Conservation (phyloP, 768 basidiomycete species). For the Phlegmacium glaucopus region DNA sequence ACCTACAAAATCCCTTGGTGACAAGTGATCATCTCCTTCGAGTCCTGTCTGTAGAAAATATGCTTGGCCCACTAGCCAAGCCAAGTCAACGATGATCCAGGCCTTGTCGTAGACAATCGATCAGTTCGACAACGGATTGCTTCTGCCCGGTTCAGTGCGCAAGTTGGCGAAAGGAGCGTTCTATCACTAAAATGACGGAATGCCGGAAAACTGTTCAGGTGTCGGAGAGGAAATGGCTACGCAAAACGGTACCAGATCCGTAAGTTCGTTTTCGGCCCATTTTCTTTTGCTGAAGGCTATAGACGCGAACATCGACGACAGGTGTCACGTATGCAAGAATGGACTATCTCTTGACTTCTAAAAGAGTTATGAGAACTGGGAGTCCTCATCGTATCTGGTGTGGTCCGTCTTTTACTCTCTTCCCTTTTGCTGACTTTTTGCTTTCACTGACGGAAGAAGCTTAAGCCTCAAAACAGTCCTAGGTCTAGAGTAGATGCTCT, state of each 20-base stretch:
- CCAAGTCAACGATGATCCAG: too few species aligned
- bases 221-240: constrained; percentile 68
- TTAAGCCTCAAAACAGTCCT: constrained; percentile 59
- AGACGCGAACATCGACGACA: constrained; percentile 71
- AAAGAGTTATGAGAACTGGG: constrained; percentile 81
- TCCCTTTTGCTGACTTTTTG: background rate
- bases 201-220: constrained; percentile 69
- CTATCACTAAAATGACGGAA: constrained; percentile 58
- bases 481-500: constrained; percentile 45
- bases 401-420: background rate
- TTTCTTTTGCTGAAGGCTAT: background rate
- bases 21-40: too few species aligned
- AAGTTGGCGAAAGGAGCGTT: constrained; percentile 58
- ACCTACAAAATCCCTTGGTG: too few species aligned
- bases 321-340: constrained; percentile 55
- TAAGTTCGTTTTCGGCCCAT: constrained; percentile 28
- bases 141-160: constrained; percentile 58
- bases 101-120: constrained; percentile 45
- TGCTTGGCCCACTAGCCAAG: too few species aligned
- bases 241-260: constrained; percentile 74
- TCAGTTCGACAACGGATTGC: constrained; percentile 50
- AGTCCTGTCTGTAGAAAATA: too few species aligned
- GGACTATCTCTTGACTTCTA: constrained; percentile 63
- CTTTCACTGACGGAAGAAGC: constrained; percentile 58
- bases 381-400: constrained; percentile 86